These are phyloP conservation scores for Candida chilensis DNA, from an alignment of 805 yeast species.

Conservation along the genomic window DNA sequence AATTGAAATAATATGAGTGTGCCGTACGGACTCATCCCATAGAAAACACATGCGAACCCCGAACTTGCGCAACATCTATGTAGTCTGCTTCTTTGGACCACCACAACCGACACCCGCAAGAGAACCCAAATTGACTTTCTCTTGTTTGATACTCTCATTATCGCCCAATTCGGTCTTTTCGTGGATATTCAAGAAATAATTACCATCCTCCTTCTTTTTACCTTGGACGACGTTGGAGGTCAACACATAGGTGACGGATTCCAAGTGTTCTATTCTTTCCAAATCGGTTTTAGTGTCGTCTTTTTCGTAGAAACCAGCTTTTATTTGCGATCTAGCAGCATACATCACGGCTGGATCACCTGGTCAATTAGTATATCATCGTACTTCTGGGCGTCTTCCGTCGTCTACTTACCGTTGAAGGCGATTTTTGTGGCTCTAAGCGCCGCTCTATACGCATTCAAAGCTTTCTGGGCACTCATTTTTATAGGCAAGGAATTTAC, in stretches of 20 bases:
- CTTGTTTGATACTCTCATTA: background rate
- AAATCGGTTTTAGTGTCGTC: constrained; percentile 38
- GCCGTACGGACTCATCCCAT: too few species aligned
- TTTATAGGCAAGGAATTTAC: too few species aligned
- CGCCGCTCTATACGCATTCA: constrained; percentile 56
- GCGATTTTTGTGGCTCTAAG: constrained; percentile 59
- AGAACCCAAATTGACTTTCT: constrained; percentile 22
- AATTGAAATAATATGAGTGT: too few species aligned
- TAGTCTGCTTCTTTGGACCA: constrained; percentile 12
- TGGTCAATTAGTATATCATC: background rate
- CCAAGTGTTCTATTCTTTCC: constrained; percentile 45
- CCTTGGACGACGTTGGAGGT: constrained; percentile 86
- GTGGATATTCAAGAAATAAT: constrained; percentile 61
- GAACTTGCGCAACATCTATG: background rate
- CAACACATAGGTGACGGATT: constrained; percentile 65
- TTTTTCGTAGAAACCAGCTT: constrained; percentile 39
- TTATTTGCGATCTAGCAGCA: constrained; percentile 56
- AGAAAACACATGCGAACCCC: too few species aligned
- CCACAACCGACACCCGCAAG: constrained; percentile 53
- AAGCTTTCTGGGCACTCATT: constrained; percentile 16
- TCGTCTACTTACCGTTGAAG: constrained; percentile 26
- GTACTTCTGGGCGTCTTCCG: background rate
- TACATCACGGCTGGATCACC: constrained; percentile 36
- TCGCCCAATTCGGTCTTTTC: constrained; percentile 84
- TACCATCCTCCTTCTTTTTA: constrained; percentile 30